A percentile compares a stretch with the other conserved stretches of the same genome.
phyloP scores from a whole-genome alignment of 495 filamentous ascomycete genomes.

The Physcia stellaris region DNA sequence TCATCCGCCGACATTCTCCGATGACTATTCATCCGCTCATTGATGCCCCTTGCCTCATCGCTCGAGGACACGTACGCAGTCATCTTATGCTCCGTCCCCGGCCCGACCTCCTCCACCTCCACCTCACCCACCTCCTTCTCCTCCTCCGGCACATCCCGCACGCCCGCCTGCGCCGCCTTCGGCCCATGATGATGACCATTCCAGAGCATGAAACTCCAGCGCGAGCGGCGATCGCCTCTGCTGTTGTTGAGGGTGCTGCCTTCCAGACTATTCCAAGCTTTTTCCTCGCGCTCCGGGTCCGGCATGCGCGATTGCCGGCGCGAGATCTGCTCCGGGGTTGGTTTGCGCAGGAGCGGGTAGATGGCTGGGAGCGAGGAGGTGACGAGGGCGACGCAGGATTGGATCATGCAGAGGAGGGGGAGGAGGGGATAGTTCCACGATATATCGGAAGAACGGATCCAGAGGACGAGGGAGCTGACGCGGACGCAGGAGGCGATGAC shows the following conservation, averaged over 20 bases:
- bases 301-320: no score
- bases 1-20: background rate
- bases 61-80: background rate
- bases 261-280: background rate
- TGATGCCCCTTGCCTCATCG: background rate
- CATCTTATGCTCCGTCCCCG: background rate
- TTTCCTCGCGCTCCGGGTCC: no score
- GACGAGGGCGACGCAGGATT: conserved; percentile 9
- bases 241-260: background rate
- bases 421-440: conserved; percentile 11
- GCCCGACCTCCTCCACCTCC: background rate
- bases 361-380: conserved; percentile 11
- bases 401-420: conserved; percentile 10
- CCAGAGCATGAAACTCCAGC: background rate
- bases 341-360: conserved; percentile 8
- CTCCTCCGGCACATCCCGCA: background rate
- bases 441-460: conserved; percentile 6
- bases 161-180: background rate
- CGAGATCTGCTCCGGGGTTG: no score
- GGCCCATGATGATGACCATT: no score
- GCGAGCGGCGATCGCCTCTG: background rate
- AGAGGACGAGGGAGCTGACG: conserved; percentile 6
- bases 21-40: background rate
- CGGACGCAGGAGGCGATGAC: conserved; percentile 9
- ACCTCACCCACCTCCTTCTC: background rate